phyloP scores from a whole-genome alignment of 257 asterid genomes.

The Solanum arcanum region DNA sequence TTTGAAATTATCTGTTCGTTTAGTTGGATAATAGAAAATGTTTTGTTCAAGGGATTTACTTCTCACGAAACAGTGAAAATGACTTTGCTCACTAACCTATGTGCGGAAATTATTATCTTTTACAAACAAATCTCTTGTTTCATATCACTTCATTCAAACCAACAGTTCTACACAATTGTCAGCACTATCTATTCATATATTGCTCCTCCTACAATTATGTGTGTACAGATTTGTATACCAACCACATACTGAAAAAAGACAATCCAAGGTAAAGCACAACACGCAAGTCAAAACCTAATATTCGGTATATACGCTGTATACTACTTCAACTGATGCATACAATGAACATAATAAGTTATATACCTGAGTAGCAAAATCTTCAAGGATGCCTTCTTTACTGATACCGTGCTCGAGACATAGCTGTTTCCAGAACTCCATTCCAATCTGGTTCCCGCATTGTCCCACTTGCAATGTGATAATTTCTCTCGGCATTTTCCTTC shows the following conservation, averaged over 20 bases:
- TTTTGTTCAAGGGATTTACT: not conserved
- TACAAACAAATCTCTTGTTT: not conserved
- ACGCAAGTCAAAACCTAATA: not conserved
- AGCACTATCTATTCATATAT: not conserved
- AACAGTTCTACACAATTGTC: not conserved
- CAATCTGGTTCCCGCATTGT: conserved; percentile 99
- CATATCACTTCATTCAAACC: not conserved
- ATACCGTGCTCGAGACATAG: conserved; percentile 99
- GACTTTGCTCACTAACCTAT: not conserved
- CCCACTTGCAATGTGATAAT: conserved; percentile 93
- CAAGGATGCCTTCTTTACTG: conserved; percentile 93
- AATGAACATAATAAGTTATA: not conserved
- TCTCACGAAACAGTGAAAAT: not conserved
- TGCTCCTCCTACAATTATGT: not conserved
- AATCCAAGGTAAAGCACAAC: not conserved
- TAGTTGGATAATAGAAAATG: not conserved
- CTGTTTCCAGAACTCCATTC: conserved; percentile 99
- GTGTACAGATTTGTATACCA: not conserved
- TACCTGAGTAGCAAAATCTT: conserved; percentile 98
- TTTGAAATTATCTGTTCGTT: not conserved
- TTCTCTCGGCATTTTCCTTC: conserved; percentile 77
- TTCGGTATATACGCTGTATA: not conserved
- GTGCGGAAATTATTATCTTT: not conserved
- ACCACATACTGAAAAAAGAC: not conserved
- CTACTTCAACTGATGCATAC: not conserved